Evolutionary conservation across 768 basidiomycete species (phyloP), one percentile per base, ranked within the genome.

Genomic region (Rhodosporidiobolus odoratus): DNA sequence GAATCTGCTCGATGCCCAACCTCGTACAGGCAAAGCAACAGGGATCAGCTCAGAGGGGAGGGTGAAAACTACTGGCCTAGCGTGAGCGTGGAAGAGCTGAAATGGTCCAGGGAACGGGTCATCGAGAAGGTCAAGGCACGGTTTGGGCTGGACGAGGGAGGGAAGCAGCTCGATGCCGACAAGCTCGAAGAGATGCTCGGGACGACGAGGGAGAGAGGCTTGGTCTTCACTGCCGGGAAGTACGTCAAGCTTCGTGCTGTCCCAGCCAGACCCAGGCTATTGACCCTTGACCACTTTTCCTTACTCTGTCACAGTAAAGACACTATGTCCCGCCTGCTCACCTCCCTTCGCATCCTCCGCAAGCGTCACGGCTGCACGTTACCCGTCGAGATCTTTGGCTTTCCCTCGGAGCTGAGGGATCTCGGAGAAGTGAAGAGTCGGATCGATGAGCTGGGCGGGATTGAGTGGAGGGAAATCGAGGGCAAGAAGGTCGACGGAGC

Each of bases 341-440:
- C 79, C 7, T 76, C 78, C 7, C 75, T 83, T 32, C 74, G 77
- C 38, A 76, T 81, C 56, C 76, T 83, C 0, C 77, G 79, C 19
- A 72, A 78, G 25, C 69, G 75, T 15, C 73, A 79, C 65, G 67
- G 76, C 17, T 77, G 76, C 58, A 75, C 54, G 15, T 78, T 83
- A 0, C 82, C 82, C 0, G 77, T 81, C 53, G 80, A 83, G 70
- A 75, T 82, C 35, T 82, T 80, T 70, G 78, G 79, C 52, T 83
- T 80, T 68, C 77, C 80, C 16, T 78, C 75, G 41, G 82, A 82
- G 75, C 72, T 82, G 13, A 63, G 65, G 8, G 66, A 75, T n/a
- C 32, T 77, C 32, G 37, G 67, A 27, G 71, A 58, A 27, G 43
- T 77, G 15, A 37, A 58, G 23, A 35, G 64, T 7, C 74, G 79